These are phyloP conservation scores for Leptomonas seymouri DNA, from an alignment of 208 protist genomes.

Conservation along the genomic window DNA sequence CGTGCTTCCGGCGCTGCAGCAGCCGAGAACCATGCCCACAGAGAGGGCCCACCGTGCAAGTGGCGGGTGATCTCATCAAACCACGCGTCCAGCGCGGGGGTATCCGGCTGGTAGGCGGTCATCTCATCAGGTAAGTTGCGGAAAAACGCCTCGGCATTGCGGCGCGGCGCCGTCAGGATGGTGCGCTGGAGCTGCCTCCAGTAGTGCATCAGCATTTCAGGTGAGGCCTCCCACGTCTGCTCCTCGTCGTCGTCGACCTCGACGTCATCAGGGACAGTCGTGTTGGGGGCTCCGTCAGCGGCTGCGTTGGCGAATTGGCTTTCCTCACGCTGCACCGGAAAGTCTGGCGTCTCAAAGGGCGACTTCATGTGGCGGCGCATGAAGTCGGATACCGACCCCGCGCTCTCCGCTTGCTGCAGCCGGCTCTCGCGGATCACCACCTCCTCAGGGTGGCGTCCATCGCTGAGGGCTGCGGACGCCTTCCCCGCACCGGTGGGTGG, in stretches of 20 bases:
- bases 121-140: slow-evolving; percentile 16
- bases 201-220: slow-evolving; percentile 43
- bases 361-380: slow-evolving; percentile 10
- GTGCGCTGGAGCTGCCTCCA: slow-evolving; percentile 39
- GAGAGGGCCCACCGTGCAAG: slow-evolving; percentile 14
- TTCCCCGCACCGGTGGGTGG: background rate
- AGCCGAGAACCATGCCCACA: slow-evolving; percentile 20
- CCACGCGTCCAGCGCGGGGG: slow-evolving; percentile 23
- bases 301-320: background rate
- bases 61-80: slow-evolving; percentile 18
- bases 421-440: background rate
- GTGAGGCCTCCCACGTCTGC: slow-evolving; percentile 27
- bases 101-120: slow-evolving; percentile 14
- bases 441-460: background rate
- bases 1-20: background rate
- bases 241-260: slow-evolving; percentile 23
- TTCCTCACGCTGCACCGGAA: slow-evolving; percentile 11
- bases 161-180: slow-evolving; percentile 33
- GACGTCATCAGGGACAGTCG: slow-evolving; percentile 10
- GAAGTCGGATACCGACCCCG: slow-evolving; percentile 5
- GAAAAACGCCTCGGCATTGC: slow-evolving; percentile 15
- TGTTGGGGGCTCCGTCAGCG: background rate
- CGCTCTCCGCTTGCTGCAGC: background rate
- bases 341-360: slow-evolving; percentile 17
- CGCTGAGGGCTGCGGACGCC: background rate